Base-by-base conservation (phyloP, 352 stramenopile genomes). In the Halophytophthora polymorphica region DNA sequence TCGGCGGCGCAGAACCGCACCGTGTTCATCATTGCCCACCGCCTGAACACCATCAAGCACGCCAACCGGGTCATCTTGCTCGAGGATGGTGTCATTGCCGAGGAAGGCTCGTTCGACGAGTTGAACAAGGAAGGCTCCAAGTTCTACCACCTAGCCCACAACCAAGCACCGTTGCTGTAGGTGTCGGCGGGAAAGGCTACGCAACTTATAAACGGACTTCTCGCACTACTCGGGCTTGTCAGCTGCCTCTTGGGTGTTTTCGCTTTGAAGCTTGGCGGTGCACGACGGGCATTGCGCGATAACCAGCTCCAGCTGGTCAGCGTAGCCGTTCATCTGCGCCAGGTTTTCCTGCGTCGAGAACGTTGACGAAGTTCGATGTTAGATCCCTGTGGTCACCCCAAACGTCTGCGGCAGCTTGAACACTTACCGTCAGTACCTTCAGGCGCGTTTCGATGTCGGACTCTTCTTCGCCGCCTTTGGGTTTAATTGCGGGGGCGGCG, bases 1-100 rank as follows among this genome's bases (percentile, higher is more conserved):
- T 73, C 71, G 2, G 76, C 81, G 8, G 61, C 79, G 11, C 56
- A 88, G 39, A 86, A 90, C 53, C 69, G 75, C 43, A 88, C 81
- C 0, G 81, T 91, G 45, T 87, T 93, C 53, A 79, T 93, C 50
- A 92, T 95, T 58, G 85, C 85, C 2, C 85, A 95, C 58, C 75
- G 85, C 25, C 55, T 96, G 44, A 84, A 86, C 61, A 95, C 86
- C 18, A 93, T 96, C 50, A 83, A 86, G 61, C 75, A 89, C 35
- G 82, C 80, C 12, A 84, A 87, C 56, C 77, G 79, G 21, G 91
- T 96, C 62, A 81, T 90, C 53, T 48, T 96, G 46, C 53, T 96
- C 2, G 77, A 95, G 29, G 57, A 92, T n/a, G 83, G 86, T 14
- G 61, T 73, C 33, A 92, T 96, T 43, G 69, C 66, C 0, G 86